Evolutionary conservation across 495 filamentous ascomycete species (phyloP).

Genomic region (Chaetomidium leptoderma): DNA sequence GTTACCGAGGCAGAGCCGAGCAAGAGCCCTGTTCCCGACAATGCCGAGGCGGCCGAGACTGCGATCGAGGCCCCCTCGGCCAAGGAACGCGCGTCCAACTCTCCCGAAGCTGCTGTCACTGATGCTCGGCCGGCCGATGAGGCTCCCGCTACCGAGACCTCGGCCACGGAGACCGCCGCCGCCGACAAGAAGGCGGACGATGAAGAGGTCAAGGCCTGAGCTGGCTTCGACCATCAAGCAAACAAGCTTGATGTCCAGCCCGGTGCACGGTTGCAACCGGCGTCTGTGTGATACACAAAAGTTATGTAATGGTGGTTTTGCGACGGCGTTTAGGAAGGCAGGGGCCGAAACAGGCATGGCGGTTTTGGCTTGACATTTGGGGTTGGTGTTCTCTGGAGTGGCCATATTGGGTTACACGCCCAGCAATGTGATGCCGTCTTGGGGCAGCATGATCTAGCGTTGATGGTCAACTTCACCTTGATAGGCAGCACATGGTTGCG

Average conservation of each 20-base stretch:
- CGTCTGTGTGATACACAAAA: neutral
- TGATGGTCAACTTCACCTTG: neutral
- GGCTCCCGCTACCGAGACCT: slow-evolving; percentile 3
- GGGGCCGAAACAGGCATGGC: slow-evolving; percentile 3
- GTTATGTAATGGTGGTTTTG: slow-evolving; percentile 3
- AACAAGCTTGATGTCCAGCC: too few relatives aligned
- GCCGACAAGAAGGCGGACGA: slow-evolving; percentile 13
- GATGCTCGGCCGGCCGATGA: slow-evolving; percentile 13
- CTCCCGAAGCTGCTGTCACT: slow-evolving; percentile 3
- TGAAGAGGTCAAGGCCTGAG: slow-evolving; percentile 8
- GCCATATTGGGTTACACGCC: neutral
- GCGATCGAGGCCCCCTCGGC: slow-evolving; percentile 1
- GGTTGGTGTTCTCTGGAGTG: slow-evolving; percentile 5
- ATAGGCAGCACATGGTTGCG: neutral
- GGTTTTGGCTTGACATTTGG: slow-evolving; percentile 8
- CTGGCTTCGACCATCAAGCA: neutral
- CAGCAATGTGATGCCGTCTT: neutral
- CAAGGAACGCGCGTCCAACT: neutral
- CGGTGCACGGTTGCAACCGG: neutral
- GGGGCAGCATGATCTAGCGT: neutral
- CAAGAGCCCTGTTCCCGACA: neutral
- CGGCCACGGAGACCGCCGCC: slow-evolving; percentile 7
- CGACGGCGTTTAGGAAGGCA: slow-evolving; percentile 13
- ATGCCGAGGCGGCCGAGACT: neutral
- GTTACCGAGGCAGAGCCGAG: slow-evolving; percentile 14